These are phyloP conservation scores for Colletotrichum somersetense DNA, from an alignment of 2,329 filamentous ascomycete species.

Conservation along the genomic window DNA sequence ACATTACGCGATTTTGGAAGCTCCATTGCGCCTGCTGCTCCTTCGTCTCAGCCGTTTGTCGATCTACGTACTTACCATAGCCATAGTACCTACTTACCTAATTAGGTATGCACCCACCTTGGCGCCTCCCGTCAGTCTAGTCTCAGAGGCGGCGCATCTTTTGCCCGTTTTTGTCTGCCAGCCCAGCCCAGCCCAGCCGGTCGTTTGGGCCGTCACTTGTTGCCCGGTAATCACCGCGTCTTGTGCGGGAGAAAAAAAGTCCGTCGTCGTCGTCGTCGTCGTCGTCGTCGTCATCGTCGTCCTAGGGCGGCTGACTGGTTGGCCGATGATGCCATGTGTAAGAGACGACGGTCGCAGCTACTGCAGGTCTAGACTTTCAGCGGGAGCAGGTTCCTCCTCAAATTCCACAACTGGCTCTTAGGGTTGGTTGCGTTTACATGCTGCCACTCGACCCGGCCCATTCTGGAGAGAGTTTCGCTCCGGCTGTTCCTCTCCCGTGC, in stretches of 20 bases:
- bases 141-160: constrained; percentile 4
- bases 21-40: constrained; percentile 19
- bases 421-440: constrained; percentile 22
- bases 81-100: too few species aligned
- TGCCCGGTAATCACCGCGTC: neutral
- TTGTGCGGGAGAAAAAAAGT: neutral
- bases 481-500: constrained; percentile 6
- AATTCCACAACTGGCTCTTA: constrained; percentile 13
- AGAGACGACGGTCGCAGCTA: constrained; percentile 20
- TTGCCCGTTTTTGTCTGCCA: neutral
- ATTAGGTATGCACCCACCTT: neutral
- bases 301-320: constrained; percentile 26
- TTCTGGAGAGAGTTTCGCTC: constrained; percentile 13
- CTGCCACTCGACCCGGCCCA: constrained; percentile 19
- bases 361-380: constrained; percentile 34
- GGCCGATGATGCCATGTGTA: neutral
- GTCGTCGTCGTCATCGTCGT: constrained; percentile 19
- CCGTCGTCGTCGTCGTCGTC: constrained; percentile 12
- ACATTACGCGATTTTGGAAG: constrained; percentile 29
- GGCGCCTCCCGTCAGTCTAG: constrained; percentile 7
- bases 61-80: neutral
- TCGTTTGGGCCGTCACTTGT: constrained; percentile 20
- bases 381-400: constrained; percentile 34
- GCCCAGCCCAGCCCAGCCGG: neutral
- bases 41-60: constrained; percentile 32